A percentile compares a stretch with the other conserved stretches of the same genome.
phyloP scores from a whole-genome alignment of 2,329 filamentous ascomycete species.

The Cordyceps cicadae region DNA sequence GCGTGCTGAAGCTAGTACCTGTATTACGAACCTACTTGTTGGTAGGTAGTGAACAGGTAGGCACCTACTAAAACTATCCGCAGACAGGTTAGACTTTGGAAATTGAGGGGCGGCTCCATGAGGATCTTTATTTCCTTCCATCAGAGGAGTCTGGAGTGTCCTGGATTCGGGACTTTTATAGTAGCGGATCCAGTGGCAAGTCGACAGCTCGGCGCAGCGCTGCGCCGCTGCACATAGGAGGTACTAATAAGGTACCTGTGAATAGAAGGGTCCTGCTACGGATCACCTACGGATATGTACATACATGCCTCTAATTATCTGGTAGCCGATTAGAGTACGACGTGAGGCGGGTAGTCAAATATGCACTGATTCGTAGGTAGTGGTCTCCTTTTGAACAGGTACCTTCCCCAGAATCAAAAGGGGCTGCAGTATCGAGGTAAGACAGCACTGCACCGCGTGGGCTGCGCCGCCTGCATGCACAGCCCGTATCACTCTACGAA shows the following conservation, averaged over 20 bases:
- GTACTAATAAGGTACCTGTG: too few relatives aligned
- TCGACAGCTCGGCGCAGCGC: background rate
- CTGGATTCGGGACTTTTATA: constrained; percentile 1
- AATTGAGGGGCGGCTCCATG: background rate
- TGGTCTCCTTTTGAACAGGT: background rate
- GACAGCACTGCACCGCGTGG: background rate
- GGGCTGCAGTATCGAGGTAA: too few relatives aligned
- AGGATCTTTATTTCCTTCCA: background rate
- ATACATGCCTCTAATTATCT: background rate
- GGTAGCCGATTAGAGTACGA: background rate
- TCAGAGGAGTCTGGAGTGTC: background rate
- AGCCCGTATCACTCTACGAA: background rate
- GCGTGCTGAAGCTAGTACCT: too few relatives aligned
- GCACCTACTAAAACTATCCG: background rate
- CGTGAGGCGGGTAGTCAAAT: background rate
- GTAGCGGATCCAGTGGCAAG: background rate
- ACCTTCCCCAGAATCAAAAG: background rate
- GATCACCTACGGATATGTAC: background rate
- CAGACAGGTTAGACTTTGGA: background rate
- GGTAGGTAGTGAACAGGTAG: too few relatives aligned
- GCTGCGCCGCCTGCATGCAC: background rate
- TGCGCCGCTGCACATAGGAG: too few relatives aligned
- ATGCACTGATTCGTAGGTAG: too few relatives aligned
- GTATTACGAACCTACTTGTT: too few relatives aligned
- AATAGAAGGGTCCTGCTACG: background rate